Conservation (phyloP, 305 asterid species). For the Fraxinus sp. region DNA sequence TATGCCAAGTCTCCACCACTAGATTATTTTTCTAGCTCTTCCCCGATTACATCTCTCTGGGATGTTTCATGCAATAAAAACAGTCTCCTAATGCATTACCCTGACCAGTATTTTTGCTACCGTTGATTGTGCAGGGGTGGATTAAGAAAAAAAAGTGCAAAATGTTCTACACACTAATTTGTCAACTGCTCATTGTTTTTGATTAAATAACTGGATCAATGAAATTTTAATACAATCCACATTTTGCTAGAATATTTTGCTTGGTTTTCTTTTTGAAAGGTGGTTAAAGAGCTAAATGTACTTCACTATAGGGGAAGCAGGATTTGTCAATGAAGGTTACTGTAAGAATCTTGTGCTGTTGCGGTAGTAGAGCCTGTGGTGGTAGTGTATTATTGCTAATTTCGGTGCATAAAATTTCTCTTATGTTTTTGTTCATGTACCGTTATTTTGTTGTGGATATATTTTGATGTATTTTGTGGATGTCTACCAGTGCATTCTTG, state of each 20-base stretch:
- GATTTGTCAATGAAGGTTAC: background rate
- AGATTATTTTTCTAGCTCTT: background rate
- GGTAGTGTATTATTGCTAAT: background rate
- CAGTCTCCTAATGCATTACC: background rate
- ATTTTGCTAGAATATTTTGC: background rate
- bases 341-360: slow-evolving; percentile 1
- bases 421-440: background rate
- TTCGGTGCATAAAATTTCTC: slow-evolving; percentile 3
- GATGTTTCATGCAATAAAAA: background rate
- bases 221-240: background rate
- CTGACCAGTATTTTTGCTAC: background rate
- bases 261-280: background rate
- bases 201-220: background rate
- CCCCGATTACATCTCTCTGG: background rate
- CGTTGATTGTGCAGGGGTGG: background rate
- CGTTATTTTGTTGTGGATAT: background rate
- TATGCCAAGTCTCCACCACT: background rate
- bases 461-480: background rate
- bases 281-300: background rate
- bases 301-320: background rate
- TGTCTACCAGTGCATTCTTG: background rate
- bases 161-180: background rate
- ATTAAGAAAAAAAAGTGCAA: background rate
- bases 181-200: background rate
- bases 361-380: background rate